These are phyloP conservation scores for Pseudocercospora ulei DNA, from an alignment of 2,329 filamentous ascomycete species.

Conservation along the genomic window DNA sequence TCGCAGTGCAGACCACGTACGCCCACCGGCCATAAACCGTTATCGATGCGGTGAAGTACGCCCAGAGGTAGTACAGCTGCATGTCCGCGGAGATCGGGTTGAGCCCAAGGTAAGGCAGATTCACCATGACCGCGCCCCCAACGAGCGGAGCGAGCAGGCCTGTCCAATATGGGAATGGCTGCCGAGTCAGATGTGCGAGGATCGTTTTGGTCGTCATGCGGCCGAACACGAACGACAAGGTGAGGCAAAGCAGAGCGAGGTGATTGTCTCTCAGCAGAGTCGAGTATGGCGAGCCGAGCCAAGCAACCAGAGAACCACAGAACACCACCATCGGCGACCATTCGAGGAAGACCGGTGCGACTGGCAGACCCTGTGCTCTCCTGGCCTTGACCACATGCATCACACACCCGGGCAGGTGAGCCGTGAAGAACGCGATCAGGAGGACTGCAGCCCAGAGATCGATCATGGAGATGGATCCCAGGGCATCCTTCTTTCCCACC, in stretches of 20 bases:
- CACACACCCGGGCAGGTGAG: constrained; percentile 80
- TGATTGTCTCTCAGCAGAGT: constrained; percentile 73
- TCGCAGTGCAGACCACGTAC: constrained; percentile 76
- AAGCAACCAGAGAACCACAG: constrained; percentile 62
- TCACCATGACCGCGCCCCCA: constrained; percentile 70
- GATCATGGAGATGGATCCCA: constrained; percentile 64
- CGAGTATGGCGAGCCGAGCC: constrained; percentile 85
- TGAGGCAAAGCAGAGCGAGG: constrained; percentile 82
- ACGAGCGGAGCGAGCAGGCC: constrained; percentile 79
- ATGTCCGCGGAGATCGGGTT: constrained; percentile 50
- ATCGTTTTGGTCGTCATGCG: constrained; percentile 99
- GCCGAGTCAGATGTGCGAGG: constrained; percentile 81
- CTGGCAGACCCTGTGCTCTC: constrained; percentile 58
- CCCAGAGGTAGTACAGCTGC: constrained; percentile 73
- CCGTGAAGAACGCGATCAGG: constrained; percentile 40
- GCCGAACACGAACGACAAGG: constrained; percentile 93
- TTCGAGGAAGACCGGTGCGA: constrained; percentile 78
- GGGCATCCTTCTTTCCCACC: constrained; percentile 51
- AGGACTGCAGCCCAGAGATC: constrained; percentile 72
- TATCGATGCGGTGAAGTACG: constrained; percentile 71
- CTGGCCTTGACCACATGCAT: constrained; percentile 74
- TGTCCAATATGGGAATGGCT: constrained; percentile 96
- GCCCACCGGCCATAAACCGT: constrained; percentile 93
- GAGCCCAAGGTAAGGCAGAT: constrained; percentile 68
- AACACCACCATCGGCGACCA: constrained; percentile 88